These are phyloP conservation scores for Penicillium fimorum DNA, from an alignment of 495 filamentous ascomycete species.

Conservation along the genomic window DNA sequence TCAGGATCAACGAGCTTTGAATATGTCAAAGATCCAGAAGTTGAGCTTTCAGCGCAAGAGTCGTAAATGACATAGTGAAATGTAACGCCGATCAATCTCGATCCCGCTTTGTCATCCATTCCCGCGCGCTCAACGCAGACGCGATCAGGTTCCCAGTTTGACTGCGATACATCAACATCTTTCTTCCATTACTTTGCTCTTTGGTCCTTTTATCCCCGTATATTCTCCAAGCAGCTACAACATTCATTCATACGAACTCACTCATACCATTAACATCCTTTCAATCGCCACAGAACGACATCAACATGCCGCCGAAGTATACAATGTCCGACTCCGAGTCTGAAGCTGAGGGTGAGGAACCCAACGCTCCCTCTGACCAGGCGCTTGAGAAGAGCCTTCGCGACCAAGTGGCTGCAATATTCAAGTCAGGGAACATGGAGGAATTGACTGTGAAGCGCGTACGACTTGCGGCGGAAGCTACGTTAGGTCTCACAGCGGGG, in stretches of 20 bases:
- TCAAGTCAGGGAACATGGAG: constrained; percentile 55
- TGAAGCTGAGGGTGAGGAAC: constrained; percentile 16
- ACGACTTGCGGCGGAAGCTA: constrained; percentile 63
- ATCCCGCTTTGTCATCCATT: constrained; percentile 13
- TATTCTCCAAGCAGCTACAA: neutral
- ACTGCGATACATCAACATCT: neutral
- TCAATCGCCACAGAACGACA: neutral
- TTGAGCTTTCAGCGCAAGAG: neutral
- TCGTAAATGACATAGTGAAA: constrained; percentile 2
- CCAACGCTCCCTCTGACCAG: constrained; percentile 31
- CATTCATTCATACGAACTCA: no score
- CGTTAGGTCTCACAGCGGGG: constrained; percentile 60
- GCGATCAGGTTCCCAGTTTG: neutral
- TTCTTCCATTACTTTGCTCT: neutral
- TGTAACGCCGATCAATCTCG: constrained; percentile 6
- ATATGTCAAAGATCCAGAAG: neutral
- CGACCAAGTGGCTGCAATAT: constrained; percentile 56
- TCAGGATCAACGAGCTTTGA: neutral
- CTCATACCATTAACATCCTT: neutral
- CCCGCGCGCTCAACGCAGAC: neutral
- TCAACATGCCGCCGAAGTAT: constrained; percentile 36
- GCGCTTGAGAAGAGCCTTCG: constrained; percentile 56
- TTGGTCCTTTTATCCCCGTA: neutral
- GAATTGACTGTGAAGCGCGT: constrained; percentile 75
- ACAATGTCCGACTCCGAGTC: constrained; percentile 40